Conservation (phyloP, 345 rosid genomes). For the Geranium rotundifolium region DNA sequence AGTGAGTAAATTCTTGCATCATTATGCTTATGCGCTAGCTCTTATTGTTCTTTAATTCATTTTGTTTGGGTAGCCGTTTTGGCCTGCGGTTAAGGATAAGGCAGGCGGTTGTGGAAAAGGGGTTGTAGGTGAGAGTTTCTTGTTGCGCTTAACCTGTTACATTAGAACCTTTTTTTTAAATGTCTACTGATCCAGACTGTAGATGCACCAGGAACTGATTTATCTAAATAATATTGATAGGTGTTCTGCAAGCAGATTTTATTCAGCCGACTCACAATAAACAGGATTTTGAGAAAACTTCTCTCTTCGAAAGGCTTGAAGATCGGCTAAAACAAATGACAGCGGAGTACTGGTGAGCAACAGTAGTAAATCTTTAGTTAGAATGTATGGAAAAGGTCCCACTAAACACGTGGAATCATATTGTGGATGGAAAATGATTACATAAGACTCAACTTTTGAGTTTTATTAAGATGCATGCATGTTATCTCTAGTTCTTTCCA, state of each 20-base stretch:
- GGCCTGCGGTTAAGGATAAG: constrained; percentile 4
- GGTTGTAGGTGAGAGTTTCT: constrained; percentile 19
- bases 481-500: neutral
- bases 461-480: neutral
- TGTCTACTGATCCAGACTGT: no score
- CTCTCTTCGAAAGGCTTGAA: constrained; percentile 18
- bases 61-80: constrained; percentile 17
- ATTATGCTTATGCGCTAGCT: neutral
- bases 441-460: neutral
- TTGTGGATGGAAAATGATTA: neutral
- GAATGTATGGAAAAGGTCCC: neutral
- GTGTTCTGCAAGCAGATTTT: constrained; percentile 19
- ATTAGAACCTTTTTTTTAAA: no score
- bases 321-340: constrained; percentile 20
- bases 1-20: neutral
- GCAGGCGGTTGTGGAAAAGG: constrained; percentile 10
- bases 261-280: constrained; percentile 21
- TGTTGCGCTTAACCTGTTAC: no score
- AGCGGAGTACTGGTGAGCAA: constrained; percentile 18
- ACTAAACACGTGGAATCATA: neutral
- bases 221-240: constrained; percentile 4
- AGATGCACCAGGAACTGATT: neutral
- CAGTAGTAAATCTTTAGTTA: neutral
- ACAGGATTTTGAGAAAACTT: constrained; percentile 24
- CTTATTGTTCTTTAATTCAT: neutral